Percentiles rank a stretch among this genome's conserved stretches.
These are phyloP conservation scores for Myrmaecium sp. DNA, from an alignment of 2,329 filamentous ascomycete genomes.

Conservation along the genomic window DNA sequence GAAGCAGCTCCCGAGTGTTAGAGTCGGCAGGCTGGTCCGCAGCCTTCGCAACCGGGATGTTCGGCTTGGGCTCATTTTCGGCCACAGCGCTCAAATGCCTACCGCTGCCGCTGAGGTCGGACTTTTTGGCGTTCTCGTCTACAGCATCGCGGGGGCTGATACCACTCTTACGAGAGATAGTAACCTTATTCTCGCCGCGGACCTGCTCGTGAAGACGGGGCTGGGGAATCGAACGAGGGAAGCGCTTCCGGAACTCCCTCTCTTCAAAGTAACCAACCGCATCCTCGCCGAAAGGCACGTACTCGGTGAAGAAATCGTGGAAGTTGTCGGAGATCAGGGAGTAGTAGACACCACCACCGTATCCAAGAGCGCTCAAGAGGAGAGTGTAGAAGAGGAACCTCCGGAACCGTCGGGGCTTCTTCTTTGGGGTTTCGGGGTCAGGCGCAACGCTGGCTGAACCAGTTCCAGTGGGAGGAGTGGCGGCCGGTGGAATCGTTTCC, in stretches of 20 bases:
- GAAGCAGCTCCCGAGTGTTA: constrained; percentile 7
- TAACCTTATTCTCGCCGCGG: constrained; percentile 50
- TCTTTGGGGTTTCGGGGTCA: constrained; percentile 29
- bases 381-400: constrained; percentile 63
- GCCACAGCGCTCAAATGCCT: constrained; percentile 46
- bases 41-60: constrained; percentile 3
- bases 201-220: constrained; percentile 28
- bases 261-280: constrained; percentile 92
- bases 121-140: no score
- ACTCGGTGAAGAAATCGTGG: constrained; percentile 98
- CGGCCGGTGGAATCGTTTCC: constrained; percentile 14
- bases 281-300: constrained; percentile 85
- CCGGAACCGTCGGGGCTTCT: constrained; percentile 56
- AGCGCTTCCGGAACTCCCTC: constrained; percentile 76
- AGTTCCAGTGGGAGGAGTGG: constrained; percentile 18
- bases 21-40: constrained; percentile 16
- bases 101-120: constrained; percentile 25
- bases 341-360: constrained; percentile 80
- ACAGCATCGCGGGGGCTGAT: no score
- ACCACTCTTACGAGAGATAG: constrained; percentile 71
- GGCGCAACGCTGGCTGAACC: constrained; percentile 25
- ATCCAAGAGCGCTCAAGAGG: constrained; percentile 60
- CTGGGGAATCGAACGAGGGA: constrained; percentile 33
- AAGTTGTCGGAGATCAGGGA: constrained; percentile 92
- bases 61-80: constrained; percentile 31